A percentile compares a stretch with the other conserved stretches of the same genome.
Conservation (phyloP, 1,284 basidiomycete genomes). For the Mycosarcoma mackinlayi region DNA sequence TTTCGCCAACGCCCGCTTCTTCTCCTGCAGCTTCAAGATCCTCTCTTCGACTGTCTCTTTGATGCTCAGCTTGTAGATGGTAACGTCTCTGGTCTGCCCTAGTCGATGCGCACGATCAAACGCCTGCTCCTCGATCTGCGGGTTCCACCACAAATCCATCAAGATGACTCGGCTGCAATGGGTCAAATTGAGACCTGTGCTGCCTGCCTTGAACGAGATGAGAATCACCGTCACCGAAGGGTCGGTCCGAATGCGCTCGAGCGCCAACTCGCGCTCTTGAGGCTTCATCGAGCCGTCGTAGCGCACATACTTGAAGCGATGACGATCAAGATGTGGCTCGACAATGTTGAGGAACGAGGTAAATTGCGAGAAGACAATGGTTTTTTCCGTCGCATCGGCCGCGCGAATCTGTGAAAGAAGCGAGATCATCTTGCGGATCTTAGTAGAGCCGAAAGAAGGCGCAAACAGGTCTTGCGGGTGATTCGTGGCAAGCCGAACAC, state of each 20-base stretch:
- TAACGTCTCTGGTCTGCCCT: constrained; percentile 86
- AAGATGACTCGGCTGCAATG: constrained; percentile 93
- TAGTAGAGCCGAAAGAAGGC: constrained; percentile 74
- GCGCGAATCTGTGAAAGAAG: constrained; percentile 79
- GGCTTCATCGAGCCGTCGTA: constrained; percentile 89
- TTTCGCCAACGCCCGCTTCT: constrained; percentile 84
- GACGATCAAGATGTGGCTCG: constrained; percentile 80
- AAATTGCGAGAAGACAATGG: constrained; percentile 83
- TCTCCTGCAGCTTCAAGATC: constrained; percentile 77
- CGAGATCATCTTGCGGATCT: constrained; percentile 84
- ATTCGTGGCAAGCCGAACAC: constrained; percentile 40
- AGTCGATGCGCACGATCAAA: constrained; percentile 92
- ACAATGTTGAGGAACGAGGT: constrained; percentile 89
- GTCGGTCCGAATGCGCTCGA: constrained; percentile 79
- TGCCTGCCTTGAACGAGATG: constrained; percentile 96
- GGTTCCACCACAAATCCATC: constrained; percentile 89
- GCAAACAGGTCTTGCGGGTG: constrained; percentile 29
- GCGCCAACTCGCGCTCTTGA: constrained; percentile 78
- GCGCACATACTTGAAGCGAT: constrained; percentile 79
- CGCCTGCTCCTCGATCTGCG: constrained; percentile 77
- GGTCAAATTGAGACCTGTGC: constrained; percentile 92
- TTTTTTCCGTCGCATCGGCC: constrained; percentile 77
- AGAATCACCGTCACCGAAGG: constrained; percentile 78
- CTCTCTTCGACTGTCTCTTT: constrained; percentile 89
- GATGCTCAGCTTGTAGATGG: constrained; percentile 93